Conservation (phyloP, 257 asterid species). For the Nicotiana knightiana region DNA sequence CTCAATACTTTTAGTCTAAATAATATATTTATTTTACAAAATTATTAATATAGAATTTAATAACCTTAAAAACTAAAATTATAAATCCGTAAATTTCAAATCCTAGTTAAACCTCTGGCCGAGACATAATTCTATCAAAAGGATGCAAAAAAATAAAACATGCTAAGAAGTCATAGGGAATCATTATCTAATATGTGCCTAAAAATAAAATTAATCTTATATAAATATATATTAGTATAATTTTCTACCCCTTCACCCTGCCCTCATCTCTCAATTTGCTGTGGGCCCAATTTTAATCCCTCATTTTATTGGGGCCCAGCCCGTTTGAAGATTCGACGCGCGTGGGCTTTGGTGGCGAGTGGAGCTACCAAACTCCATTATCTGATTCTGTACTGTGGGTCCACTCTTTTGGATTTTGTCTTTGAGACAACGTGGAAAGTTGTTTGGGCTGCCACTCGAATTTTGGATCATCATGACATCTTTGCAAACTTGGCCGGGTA, state of each 20-base stretch:
- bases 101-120: too few species aligned
- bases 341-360: conserved; percentile 7
- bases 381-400: background rate
- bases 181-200: too few species aligned
- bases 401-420: background rate
- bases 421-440: background rate
- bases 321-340: background rate
- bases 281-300: background rate
- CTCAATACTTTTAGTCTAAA: rapidly evolving
- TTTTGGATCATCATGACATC: background rate
- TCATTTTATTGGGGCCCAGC: background rate
- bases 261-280: background rate
- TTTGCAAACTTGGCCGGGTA: background rate
- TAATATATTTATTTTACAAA: too few species aligned
- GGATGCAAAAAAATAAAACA: too few species aligned
- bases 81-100: rapidly evolving
- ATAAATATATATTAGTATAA: too few species aligned
- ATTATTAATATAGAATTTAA: too few species aligned
- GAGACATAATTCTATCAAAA: too few species aligned
- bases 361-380: conserved; percentile 15
- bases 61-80: too few species aligned
- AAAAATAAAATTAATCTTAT: too few species aligned
- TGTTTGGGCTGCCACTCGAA: background rate
- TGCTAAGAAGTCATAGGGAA: too few species aligned
- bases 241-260: background rate